Evolutionary conservation across 164 flowering plant genomes (phyloP).

Genomic region (Pachysandra terminalis): DNA sequence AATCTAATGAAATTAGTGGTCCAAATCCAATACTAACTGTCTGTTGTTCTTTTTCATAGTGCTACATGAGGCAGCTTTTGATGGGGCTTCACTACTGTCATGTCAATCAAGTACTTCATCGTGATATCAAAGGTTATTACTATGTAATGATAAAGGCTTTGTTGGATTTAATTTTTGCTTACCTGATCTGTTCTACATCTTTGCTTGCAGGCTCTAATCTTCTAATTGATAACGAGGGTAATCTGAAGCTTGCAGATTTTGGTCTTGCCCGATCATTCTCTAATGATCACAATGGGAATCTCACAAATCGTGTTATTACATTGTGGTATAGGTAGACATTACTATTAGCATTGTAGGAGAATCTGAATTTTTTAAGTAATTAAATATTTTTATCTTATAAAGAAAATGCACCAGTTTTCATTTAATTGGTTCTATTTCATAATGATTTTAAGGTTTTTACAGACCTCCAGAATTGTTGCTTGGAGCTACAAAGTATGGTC

Average conservation of each 20-base stretch:
- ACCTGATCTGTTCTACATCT: not conserved
- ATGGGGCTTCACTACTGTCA: constrained; percentile 97
- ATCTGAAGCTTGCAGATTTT: constrained; percentile 94
- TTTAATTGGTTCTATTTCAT: constrained; percentile 15
- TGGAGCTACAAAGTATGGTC: constrained; percentile 94
- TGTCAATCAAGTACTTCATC: constrained; percentile 91
- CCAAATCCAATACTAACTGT: constrained; percentile 11
- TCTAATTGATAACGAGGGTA: constrained; percentile 91
- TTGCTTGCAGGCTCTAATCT: constrained; percentile 82
- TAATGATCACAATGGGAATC: constrained; percentile 67
- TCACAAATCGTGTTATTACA: constrained; percentile 93
- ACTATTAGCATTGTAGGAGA: not conserved
- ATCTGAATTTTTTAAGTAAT: not conserved
- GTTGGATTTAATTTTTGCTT: constrained; percentile 3
- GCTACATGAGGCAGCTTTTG: constrained; percentile 92
- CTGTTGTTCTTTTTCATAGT: constrained; percentile 38
- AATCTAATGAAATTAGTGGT: not conserved
- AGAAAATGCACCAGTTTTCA: not conserved
- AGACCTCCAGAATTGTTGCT: constrained; percentile 98
- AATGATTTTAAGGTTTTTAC: constrained; percentile 16
- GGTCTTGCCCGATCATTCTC: constrained; percentile 90
- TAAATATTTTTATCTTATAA: not conserved
- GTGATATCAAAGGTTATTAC: constrained; percentile 84
- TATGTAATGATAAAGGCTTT: not conserved
- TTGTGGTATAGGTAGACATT: constrained; percentile 83